Percentiles rank a stretch among this genome's conserved stretches.
Evolutionary conservation across 805 yeast species (phyloP).

Genomic region (Metschnikowia cerradonensis): DNA sequence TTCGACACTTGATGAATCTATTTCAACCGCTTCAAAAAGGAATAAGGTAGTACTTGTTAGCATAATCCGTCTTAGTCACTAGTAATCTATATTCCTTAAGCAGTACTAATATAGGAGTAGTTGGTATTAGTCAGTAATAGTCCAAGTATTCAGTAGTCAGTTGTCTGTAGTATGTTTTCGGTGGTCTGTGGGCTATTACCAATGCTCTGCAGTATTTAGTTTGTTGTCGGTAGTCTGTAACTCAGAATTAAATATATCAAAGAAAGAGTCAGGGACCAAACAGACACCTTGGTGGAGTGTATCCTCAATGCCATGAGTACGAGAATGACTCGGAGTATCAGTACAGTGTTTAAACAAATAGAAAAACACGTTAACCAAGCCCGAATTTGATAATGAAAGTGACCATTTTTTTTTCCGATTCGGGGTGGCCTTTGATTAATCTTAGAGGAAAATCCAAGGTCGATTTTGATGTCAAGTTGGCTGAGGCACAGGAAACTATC

Average conservation of each 20-base stretch:
- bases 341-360: conserved; percentile 8
- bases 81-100: too few species aligned
- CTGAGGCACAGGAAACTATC: not conserved
- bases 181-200: too few species aligned
- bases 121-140: too few species aligned
- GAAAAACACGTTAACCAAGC: not conserved
- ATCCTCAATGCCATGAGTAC: conserved; percentile 53
- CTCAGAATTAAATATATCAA: not conserved
- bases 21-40: too few species aligned
- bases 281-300: conserved; percentile 63
- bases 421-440: conserved; percentile 2
- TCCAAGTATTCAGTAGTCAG: too few species aligned
- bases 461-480: conserved; percentile 9
- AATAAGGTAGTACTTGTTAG: too few species aligned
- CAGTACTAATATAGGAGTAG: too few species aligned
- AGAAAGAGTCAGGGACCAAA: conserved; percentile 43
- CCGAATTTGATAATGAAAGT: not conserved
- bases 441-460: conserved; percentile 9
- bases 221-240: too few species aligned
- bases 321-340: conserved; percentile 19
- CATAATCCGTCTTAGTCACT: too few species aligned
- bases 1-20: too few species aligned
- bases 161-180: too few species aligned
- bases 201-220: too few species aligned
- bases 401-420: not conserved